Evolutionary conservation across 345 rosid species (phyloP), one percentile per base, ranked within the genome.

Genomic region (Euphorbia lathyris): DNA sequence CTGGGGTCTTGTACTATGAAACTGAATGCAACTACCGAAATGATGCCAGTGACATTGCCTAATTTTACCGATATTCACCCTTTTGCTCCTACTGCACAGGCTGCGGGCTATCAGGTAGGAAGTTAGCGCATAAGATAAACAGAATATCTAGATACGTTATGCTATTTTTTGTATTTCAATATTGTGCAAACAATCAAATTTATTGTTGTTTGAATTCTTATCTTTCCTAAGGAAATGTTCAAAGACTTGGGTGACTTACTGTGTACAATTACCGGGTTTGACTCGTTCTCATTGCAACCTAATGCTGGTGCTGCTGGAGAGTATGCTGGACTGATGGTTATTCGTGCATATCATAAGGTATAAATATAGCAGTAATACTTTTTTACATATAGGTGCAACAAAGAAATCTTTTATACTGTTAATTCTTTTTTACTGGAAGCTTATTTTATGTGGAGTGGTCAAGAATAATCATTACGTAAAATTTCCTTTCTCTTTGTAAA

Each of bases 221-320:
- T 75, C 22, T 68, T 81, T 70, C 65, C 66, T 50, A 56, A 95
- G 99, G 99, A 95, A 88, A 92, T 95, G 99, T 95, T 95, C 80
- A 58, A 79, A 53, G 74, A 88, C 75, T 79, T 95, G 89, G 99
- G 99, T 58, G 85, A 90, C 4, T 83, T 87, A 34, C 75, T 95
- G 77, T 90, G 99, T 80, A 81, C 87, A 51, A 82, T 96, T 78
- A 92, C 99, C 63, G 99, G 99, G 43, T 96, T 96, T 71, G 95
- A 96, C 74, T 92, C 99, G 58, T 88, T 96, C 93, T 96, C 99
- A 27, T 79, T 96, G 83, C 99, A 96, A 86, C 99, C 99, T 27
- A 96, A 96, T 83, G 97, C 99, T 62, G 98, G 98, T 80, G 97
- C 96, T 51, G 84, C 99, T 73, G 99, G 99, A 16, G 99, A 92